These are phyloP conservation scores for Suillus variegatus DNA, from an alignment of 768 basidiomycete genomes.

Conservation along the genomic window DNA sequence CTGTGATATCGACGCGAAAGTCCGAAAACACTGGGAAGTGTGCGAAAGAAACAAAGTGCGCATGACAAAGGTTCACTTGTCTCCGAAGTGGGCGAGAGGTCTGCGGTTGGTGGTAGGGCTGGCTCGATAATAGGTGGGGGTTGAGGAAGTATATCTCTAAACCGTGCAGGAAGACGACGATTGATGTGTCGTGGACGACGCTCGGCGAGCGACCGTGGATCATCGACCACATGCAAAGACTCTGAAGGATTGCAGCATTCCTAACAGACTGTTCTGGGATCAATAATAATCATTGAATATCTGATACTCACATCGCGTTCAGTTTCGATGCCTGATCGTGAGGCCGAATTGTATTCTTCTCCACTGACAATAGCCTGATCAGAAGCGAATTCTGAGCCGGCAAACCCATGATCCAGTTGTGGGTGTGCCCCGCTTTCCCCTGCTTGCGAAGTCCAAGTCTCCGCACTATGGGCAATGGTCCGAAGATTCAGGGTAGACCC, in stretches of 20 bases:
- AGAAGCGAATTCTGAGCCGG: background rate
- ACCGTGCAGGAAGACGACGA: slow-evolving; percentile 4
- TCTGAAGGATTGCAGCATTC: background rate
- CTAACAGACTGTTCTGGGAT: background rate
- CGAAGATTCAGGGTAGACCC: background rate
- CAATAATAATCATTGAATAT: background rate
- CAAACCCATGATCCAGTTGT: background rate
- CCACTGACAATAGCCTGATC: background rate
- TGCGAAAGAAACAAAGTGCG: background rate
- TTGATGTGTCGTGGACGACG: background rate
- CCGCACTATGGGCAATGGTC: background rate
- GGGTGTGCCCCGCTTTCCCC: background rate
- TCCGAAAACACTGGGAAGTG: slow-evolving; percentile 8
- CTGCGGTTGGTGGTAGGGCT: background rate
- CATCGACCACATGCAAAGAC: background rate
- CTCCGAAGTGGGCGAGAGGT: background rate
- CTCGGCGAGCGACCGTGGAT: slow-evolving; percentile 4
- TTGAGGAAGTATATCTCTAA: slow-evolving; percentile 9
- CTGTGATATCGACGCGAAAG: slow-evolving; percentile 1
- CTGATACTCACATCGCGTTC: background rate
- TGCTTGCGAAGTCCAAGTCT: background rate
- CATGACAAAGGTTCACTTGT: background rate
- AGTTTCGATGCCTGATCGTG: no score
- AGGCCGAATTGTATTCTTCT: background rate
- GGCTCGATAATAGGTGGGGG: slow-evolving; percentile 3